Conservation (phyloP, 2,329 filamentous ascomycete genomes). For the Calonectria pseudoreteaudii region DNA sequence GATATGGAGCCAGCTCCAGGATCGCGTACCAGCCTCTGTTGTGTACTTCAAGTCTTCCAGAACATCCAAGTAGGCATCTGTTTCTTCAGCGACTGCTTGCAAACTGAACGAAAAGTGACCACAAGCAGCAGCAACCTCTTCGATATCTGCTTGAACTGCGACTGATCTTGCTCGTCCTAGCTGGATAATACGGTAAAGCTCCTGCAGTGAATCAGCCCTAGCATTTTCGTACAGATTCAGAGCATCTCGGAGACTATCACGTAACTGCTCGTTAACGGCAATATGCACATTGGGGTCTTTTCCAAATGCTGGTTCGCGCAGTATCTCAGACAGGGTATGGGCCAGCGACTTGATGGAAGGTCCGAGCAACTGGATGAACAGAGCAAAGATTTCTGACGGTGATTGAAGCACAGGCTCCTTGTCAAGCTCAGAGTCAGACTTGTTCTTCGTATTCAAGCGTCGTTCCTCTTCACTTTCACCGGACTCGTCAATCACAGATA, state of each 20-base stretch:
- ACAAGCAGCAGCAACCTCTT: slow-evolving; percentile 97
- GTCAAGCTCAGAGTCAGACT: slow-evolving; percentile 46
- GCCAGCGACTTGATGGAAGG: slow-evolving; percentile 97
- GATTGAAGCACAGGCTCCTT: slow-evolving; percentile 60
- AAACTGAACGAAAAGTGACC: slow-evolving; percentile 96
- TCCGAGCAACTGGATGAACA: slow-evolving; percentile 89
- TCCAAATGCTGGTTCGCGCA: slow-evolving; percentile 88
- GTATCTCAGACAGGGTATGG: slow-evolving; percentile 87
- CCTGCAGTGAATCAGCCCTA: slow-evolving; percentile 79
- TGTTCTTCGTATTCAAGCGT: slow-evolving; percentile 37
- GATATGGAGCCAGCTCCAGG: slow-evolving; percentile 89
- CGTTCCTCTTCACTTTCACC: slow-evolving; percentile 67
- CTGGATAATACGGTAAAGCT: slow-evolving; percentile 85
- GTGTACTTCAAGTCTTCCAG: slow-evolving; percentile 86
- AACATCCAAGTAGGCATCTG: slow-evolving; percentile 83
- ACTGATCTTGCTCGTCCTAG: slow-evolving; percentile 75
- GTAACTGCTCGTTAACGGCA: slow-evolving; percentile 82
- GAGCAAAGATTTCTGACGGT: slow-evolving; percentile 87
- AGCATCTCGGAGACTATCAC: slow-evolving; percentile 83
- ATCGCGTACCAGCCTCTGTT: slow-evolving; percentile 70
- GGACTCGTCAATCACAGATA: slow-evolving; percentile 74
- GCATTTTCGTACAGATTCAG: slow-evolving; percentile 82
- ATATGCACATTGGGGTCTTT: slow-evolving; percentile 75
- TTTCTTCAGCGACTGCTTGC: slow-evolving; percentile 90
- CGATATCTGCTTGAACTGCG: slow-evolving; percentile 89